Conservation (phyloP, 345 rosid genomes). For the Eucalyptus lansdowneana region DNA sequence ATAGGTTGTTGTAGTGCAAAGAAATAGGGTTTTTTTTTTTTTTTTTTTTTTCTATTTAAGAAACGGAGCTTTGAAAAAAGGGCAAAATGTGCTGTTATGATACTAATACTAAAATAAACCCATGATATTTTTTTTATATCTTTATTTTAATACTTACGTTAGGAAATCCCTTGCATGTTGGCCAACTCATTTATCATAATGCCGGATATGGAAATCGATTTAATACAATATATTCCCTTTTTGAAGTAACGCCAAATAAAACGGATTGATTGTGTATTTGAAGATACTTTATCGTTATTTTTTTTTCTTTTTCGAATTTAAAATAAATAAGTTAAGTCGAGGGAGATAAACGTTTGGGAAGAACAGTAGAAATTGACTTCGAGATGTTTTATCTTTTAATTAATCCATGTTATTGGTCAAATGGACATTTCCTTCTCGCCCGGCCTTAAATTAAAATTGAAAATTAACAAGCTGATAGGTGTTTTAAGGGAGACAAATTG, state of each 20-base stretch:
- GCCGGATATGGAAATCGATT: not conserved
- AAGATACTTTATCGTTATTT: not conserved
- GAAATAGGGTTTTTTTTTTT: not conserved
- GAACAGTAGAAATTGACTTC: not conserved
- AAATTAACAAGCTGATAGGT: not conserved
- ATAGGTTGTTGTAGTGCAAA: not conserved
- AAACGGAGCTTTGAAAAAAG: not conserved
- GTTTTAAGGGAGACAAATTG: not conserved
- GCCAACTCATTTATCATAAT: not conserved
- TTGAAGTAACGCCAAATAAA: not conserved
- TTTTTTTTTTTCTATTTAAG: no score
- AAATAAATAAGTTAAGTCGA: not conserved
- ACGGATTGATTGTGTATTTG: not conserved
- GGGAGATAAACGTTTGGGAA: not conserved
- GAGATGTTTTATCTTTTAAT: not conserved
- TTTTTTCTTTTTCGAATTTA: not conserved
- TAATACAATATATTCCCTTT: not conserved
- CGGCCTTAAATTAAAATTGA: not conserved
- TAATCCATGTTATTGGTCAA: not conserved
- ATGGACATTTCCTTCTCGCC: not conserved
- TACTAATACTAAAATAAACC: not conserved
- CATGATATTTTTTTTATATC: no score
- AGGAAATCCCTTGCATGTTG: not conserved
- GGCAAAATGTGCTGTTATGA: not conserved
- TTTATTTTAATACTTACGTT: not conserved